Percentiles rank a stretch among this genome's conserved stretches.
phyloP scores from a whole-genome alignment of 805 yeast genomes.

The Grigorovia humatica region DNA sequence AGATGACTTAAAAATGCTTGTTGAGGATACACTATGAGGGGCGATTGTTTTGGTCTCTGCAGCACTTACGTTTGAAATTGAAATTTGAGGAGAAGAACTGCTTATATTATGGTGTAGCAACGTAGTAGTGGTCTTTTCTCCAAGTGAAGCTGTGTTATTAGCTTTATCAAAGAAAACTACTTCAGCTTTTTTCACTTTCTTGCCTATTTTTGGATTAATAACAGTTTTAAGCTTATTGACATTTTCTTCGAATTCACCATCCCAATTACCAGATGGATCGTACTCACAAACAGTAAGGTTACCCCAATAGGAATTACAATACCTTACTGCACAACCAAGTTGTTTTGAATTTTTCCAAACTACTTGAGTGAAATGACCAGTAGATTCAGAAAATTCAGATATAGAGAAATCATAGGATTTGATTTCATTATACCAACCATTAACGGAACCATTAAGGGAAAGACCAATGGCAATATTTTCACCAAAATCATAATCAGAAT shows the following conservation, averaged over 20 bases:
- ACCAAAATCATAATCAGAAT: slow-evolving; percentile 51
- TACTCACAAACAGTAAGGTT: slow-evolving; percentile 68
- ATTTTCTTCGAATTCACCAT: slow-evolving; percentile 39
- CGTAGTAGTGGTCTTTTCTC: not conserved
- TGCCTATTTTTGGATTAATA: not conserved
- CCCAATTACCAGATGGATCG: slow-evolving; percentile 60
- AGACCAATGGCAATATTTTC: slow-evolving; percentile 70
- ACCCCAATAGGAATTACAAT: slow-evolving; percentile 45
- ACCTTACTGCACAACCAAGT: slow-evolving; percentile 62
- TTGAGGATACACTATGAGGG: not conserved
- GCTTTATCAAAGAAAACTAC: not conserved
- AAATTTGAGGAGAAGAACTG: not conserved
- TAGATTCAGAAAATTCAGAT: slow-evolving; percentile 34
- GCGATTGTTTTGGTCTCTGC: not conserved
- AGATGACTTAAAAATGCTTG: no score
- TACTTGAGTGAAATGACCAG: slow-evolving; percentile 71
- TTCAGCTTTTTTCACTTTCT: not conserved
- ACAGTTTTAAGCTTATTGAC: slow-evolving; percentile 13
- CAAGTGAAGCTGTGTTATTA: not conserved
- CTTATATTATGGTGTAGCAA: not conserved
- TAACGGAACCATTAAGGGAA: slow-evolving; percentile 35
- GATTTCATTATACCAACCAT: slow-evolving; percentile 69
- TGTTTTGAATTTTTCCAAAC: slow-evolving; percentile 55
- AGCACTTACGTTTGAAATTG: not conserved
- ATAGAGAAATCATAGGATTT: slow-evolving; percentile 41